phyloP scores from a whole-genome alignment of 2,329 filamentous ascomycete species.

The Fusarium luffae region DNA sequence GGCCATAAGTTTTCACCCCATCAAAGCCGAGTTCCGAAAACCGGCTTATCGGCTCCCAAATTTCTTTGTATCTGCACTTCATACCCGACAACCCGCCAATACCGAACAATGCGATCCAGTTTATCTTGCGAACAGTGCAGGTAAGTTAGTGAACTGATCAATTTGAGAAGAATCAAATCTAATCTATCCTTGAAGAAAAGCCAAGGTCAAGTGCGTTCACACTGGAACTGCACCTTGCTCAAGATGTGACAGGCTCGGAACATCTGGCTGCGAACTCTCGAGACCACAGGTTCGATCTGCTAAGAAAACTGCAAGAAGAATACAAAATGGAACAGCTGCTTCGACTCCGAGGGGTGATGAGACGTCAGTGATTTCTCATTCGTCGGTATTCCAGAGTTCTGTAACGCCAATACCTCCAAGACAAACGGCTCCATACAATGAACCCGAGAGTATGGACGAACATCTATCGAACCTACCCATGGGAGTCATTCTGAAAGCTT shows the following conservation, averaged over 20 bases:
- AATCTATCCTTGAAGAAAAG: too few species aligned
- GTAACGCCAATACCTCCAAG: not conserved
- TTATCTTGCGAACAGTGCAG: slow-evolving; percentile 51
- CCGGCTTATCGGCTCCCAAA: slow-evolving; percentile 1
- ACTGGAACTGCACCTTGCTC: slow-evolving; percentile 47
- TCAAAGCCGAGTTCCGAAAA: slow-evolving; percentile 27
- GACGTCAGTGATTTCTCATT: not conserved
- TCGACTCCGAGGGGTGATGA: not conserved
- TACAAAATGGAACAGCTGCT: not conserved
- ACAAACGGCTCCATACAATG: not conserved
- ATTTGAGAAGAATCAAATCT: too few species aligned
- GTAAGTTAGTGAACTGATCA: slow-evolving; percentile 12
- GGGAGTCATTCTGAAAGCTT: slow-evolving; percentile 46
- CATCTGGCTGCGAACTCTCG: slow-evolving; percentile 44
- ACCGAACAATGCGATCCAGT: slow-evolving; percentile 48
- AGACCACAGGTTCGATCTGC: slow-evolving; percentile 11
- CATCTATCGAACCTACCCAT: slow-evolving; percentile 45
- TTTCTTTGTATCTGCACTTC: not conserved
- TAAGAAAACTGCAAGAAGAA: slow-evolving; percentile 15
- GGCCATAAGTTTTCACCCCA: too few species aligned
- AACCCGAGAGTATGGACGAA: slow-evolving; percentile 20
- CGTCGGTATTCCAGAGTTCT: slow-evolving; percentile 1
- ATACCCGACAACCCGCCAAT: slow-evolving; percentile 31
- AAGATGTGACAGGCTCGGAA: slow-evolving; percentile 45
- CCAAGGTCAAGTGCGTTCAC: slow-evolving; percentile 52